Evolutionary conservation across 2,329 filamentous ascomycete genomes (phyloP).

Genomic region (Epichloe gansuensis): DNA sequence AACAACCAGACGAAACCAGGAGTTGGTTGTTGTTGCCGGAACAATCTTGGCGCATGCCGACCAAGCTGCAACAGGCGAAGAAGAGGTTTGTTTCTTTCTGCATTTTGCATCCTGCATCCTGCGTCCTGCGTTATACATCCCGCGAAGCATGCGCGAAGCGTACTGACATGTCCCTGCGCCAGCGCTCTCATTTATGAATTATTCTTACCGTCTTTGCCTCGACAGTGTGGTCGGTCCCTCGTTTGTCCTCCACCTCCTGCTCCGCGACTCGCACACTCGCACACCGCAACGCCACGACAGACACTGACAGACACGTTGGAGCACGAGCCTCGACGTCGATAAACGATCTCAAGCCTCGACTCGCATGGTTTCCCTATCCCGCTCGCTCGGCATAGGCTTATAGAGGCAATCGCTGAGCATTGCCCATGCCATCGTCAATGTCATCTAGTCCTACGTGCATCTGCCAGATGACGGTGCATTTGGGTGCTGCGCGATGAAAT

Average conservation of each 20-base stretch:
- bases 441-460: conserved; percentile 3
- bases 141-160: not conserved
- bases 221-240: too few relatives aligned
- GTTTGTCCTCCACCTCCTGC: too few relatives aligned
- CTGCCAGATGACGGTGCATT: conserved; percentile 35
- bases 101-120: not conserved
- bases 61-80: not conserved
- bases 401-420: not conserved
- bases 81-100: not conserved
- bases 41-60: not conserved
- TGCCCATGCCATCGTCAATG: conserved; percentile 2
- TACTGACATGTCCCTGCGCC: not conserved
- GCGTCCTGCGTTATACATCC: not conserved
- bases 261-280: not conserved
- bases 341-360: not conserved
- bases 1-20: too few relatives aligned
- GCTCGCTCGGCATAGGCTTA: not conserved
- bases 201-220: not conserved
- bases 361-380: not conserved
- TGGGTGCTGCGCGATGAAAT: conserved; percentile 47
- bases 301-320: not conserved
- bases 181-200: not conserved
- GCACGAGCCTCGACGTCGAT: not conserved
- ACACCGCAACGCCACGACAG: conserved; percentile 1
- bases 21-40: not conserved